A percentile compares a stretch with the other conserved stretches of the same genome.
phyloP scores from a whole-genome alignment of 371 early-diverging fungal genomes.

The Amoeboaphelidium occidentale region DNA sequence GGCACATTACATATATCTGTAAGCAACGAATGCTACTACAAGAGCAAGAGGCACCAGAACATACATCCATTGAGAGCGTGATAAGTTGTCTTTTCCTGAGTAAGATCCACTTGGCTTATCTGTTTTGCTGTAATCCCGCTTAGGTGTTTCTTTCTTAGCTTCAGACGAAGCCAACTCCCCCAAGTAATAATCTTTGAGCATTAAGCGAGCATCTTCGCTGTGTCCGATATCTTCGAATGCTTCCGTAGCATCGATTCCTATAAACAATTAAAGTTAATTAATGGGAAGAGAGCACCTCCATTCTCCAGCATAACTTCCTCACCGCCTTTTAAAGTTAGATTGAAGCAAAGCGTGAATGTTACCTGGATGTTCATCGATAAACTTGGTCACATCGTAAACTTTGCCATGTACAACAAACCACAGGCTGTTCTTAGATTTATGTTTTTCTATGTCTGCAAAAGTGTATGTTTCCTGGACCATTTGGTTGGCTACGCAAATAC shows the following conservation, averaged over 20 bases:
- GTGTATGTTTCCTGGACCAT: neutral
- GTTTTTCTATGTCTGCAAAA: constrained; percentile 2
- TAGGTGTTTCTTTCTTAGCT: too few species aligned
- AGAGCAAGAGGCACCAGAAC: too few species aligned
- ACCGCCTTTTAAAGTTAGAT: neutral
- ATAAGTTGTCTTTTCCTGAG: too few species aligned
- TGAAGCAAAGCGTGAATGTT: neutral
- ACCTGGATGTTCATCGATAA: constrained; percentile 3
- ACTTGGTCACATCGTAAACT: constrained; percentile 11
- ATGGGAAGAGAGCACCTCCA: too few species aligned
- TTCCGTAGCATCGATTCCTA: constrained; percentile 62
- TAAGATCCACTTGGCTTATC: too few species aligned
- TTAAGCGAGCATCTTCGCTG: constrained; percentile 65
- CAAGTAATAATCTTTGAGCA: constrained; percentile 37
- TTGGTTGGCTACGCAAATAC: too few species aligned
- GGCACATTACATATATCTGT: too few species aligned
- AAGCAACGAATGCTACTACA: too few species aligned
- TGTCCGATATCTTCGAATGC: constrained; percentile 91
- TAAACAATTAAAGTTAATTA: too few species aligned
- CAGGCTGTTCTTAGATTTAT: constrained; percentile 5
- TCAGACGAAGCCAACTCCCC: constrained; percentile 55
- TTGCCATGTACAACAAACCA: constrained; percentile 8
- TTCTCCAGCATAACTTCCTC: constrained; percentile 1
- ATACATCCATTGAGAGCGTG: too few species aligned
- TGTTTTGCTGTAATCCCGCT: neutral